These are phyloP conservation scores for Exophiala viscosa DNA, from an alignment of 2,329 filamentous ascomycete genomes.

Conservation along the genomic window DNA sequence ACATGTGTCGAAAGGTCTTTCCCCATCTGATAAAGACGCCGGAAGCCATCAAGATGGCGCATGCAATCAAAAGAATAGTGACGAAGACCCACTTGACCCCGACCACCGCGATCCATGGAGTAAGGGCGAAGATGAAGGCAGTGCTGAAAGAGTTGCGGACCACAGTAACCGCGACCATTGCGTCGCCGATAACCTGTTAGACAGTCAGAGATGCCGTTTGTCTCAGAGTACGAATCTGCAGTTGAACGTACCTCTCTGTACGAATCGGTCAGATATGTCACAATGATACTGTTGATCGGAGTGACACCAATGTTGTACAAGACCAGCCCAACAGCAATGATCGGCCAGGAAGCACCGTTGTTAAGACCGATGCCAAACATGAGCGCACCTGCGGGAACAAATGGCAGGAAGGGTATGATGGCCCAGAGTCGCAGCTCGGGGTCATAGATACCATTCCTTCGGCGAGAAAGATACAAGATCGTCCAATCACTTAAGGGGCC, in stretches of 20 bases:
- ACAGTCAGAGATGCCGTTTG: too few species aligned
- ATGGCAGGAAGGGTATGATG: conserved; percentile 18
- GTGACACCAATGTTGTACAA: conserved; percentile 18
- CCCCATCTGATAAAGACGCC: conserved; percentile 38
- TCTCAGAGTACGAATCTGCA: too few species aligned
- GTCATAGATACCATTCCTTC: conserved; percentile 47
- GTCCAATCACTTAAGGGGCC: conserved; percentile 38
- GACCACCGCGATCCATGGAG: conserved; percentile 1
- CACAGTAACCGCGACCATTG: conserved; percentile 1
- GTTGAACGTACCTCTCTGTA: conserved; percentile 29
- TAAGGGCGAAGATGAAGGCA: conserved; percentile 2
- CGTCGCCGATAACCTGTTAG: conserved; percentile 3
- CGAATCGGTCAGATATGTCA: conserved; percentile 32
- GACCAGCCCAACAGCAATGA: conserved; percentile 28
- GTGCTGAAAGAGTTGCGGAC: conserved; percentile 1
- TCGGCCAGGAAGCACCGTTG: conserved; percentile 28
- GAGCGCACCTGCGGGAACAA: conserved; percentile 36
- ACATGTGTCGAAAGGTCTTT: conserved; percentile 33
- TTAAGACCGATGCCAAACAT: conserved; percentile 39
- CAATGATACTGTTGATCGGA: conserved; percentile 18
- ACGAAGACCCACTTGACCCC: neutral
- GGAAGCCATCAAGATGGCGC: conserved; percentile 27
- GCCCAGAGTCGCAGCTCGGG: conserved; percentile 48
- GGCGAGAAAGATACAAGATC: conserved; percentile 39
- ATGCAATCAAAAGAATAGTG: conserved; percentile 1